phyloP scores from a whole-genome alignment of 768 basidiomycete species.

The Termitomyces heimii region DNA sequence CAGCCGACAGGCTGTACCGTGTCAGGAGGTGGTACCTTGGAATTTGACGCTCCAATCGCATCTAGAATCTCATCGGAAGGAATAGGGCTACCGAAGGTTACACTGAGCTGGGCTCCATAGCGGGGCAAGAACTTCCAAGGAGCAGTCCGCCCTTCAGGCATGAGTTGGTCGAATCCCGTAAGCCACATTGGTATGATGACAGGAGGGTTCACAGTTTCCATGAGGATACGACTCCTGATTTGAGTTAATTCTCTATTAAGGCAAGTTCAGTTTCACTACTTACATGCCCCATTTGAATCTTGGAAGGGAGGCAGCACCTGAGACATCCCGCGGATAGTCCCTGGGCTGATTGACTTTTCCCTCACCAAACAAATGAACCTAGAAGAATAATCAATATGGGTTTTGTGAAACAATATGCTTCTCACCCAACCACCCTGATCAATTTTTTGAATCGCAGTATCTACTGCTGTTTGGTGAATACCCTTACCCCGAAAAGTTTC shows the following conservation, averaged over 20 bases:
- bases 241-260: background rate
- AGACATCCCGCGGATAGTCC: constrained; percentile 34
- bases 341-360: constrained; percentile 79
- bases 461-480: constrained; percentile 81
- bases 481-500: constrained; percentile 92
- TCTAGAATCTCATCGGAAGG: constrained; percentile 30
- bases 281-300: constrained; percentile 97
- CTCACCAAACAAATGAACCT: constrained; percentile 92
- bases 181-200: constrained; percentile 92
- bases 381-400: background rate
- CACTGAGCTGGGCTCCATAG: constrained; percentile 53
- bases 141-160: constrained; percentile 80
- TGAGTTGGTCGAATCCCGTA: constrained; percentile 77
- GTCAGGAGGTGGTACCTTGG: background rate
- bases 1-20: constrained; percentile 16
- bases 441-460: constrained; percentile 75
- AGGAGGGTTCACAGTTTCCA: constrained; percentile 52
- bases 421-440: constrained; percentile 84
- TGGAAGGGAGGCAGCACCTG: constrained; percentile 46
- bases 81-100: constrained; percentile 80
- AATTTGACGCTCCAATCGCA: constrained; percentile 7
- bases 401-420: constrained; percentile 10
- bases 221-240: constrained; percentile 75
- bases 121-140: constrained; percentile 72
- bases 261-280: constrained; percentile 26